phyloP scores from a whole-genome alignment of 805 yeast species.

The Lachancea lanzarotensis region DNA sequence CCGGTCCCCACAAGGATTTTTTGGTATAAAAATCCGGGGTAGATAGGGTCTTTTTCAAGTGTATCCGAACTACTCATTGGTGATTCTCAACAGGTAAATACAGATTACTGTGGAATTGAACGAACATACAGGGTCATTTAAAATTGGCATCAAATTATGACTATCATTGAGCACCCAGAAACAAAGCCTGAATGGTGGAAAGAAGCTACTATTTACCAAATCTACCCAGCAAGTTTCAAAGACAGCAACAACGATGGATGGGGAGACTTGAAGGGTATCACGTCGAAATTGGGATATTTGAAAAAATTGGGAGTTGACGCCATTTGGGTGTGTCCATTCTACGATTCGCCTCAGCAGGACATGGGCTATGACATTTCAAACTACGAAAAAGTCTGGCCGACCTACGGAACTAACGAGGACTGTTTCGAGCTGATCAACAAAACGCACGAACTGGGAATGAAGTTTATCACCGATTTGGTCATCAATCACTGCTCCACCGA shows the following conservation, averaged over 20 bases:
- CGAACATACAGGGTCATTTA: too few relatives aligned
- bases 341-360: conserved; percentile 52
- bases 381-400: conserved; percentile 45
- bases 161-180: conserved; percentile 9
- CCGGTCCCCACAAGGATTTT: too few relatives aligned
- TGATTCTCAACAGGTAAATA: not conserved
- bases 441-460: conserved; percentile 45
- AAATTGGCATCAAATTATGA: conserved; percentile 27
- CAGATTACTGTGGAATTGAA: too few relatives aligned
- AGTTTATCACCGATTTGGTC: conserved; percentile 47
- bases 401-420: conserved; percentile 49
- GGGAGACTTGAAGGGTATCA: conserved; percentile 52
- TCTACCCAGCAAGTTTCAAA: conserved; percentile 55
- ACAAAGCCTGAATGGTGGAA: conserved; percentile 42
- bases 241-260: conserved; percentile 55
- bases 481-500: conserved; percentile 51
- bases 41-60: too few relatives aligned
- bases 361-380: conserved; percentile 58
- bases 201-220: conserved; percentile 49
- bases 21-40: too few relatives aligned
- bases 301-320: conserved; percentile 44
- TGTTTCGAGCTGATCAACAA: conserved; percentile 43
- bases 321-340: conserved; percentile 53
- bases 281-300: conserved; percentile 45
- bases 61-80: too few relatives aligned